Percentiles rank a stretch among this genome's conserved stretches.
These are phyloP conservation scores for Phytophthora agathidicida DNA, from an alignment of 352 stramenopile species.

Conservation along the genomic window DNA sequence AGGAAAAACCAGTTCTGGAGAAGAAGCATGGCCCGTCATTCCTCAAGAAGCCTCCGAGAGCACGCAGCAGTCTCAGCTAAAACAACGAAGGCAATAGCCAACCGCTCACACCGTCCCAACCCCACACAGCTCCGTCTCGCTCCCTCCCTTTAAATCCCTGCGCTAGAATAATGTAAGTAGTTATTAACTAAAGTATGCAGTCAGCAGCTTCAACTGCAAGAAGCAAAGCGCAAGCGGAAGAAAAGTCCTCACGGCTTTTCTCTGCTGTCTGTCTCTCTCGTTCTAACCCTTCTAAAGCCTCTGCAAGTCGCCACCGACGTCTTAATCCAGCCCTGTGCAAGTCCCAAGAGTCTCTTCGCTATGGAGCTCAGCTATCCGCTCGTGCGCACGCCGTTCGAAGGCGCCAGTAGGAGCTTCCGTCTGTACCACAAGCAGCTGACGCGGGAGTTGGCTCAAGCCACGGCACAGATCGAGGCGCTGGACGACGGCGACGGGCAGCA, in stretches of 20 bases:
- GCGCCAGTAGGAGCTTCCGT: slow-evolving; percentile 76
- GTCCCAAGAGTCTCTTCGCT: not conserved
- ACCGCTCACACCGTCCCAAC: no score
- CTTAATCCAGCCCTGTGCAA: not conserved
- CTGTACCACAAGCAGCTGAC: slow-evolving; percentile 84
- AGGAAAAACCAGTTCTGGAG: slow-evolving; percentile 3
- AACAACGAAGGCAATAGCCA: no score
- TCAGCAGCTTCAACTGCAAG: no score
- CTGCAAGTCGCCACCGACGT: not conserved
- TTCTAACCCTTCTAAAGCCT: not conserved
- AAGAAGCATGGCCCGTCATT: not conserved
- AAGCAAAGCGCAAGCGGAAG: slow-evolving; percentile 22
- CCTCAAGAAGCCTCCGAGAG: slow-evolving; percentile 14
- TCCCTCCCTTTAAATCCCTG: slow-evolving; percentile 15
- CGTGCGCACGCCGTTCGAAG: slow-evolving; percentile 77
- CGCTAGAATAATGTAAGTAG: no score
- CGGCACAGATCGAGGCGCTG: slow-evolving; percentile 54
- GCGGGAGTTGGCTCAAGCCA: slow-evolving; percentile 58
- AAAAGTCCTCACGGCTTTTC: slow-evolving; percentile 36
- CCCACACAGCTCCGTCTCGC: no score
- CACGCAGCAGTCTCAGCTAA: no score
- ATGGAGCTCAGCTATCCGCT: slow-evolving; percentile 79
- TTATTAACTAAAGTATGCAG: no score
- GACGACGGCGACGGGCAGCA: slow-evolving; percentile 61
- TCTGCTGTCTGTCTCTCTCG: slow-evolving; percentile 22